Evolutionary conservation across 441 rosid species (phyloP).

Genomic region (Viola pubescens): DNA sequence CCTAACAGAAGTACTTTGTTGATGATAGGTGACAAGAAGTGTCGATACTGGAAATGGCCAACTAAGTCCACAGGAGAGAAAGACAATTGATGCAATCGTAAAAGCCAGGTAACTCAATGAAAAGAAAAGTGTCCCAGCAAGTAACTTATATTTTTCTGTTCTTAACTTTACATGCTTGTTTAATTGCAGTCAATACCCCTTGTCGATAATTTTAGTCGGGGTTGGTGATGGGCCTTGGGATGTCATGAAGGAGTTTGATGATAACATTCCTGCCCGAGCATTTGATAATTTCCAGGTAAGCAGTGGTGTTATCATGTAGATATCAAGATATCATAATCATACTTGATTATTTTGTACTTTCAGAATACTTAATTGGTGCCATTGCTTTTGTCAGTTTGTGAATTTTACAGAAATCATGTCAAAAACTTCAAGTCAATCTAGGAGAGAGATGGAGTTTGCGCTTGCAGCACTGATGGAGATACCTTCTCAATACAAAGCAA

Average conservation of each 20-base stretch:
- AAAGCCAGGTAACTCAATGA: slow-evolving; percentile 55
- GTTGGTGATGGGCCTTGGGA: slow-evolving; percentile 99
- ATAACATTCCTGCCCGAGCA: slow-evolving; percentile 80
- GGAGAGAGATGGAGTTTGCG: slow-evolving; percentile 83
- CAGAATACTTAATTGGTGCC: background rate
- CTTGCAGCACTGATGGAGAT: slow-evolving; percentile 92
- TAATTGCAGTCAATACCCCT: slow-evolving; percentile 65
- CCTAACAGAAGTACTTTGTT: slow-evolving; percentile 8
- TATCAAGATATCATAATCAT: background rate
- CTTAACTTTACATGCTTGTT: slow-evolving; percentile 10
- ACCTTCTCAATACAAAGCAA: slow-evolving; percentile 88
- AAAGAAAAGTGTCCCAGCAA: background rate
- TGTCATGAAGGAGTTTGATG: slow-evolving; percentile 91
- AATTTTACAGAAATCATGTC: slow-evolving; percentile 86
- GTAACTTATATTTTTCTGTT: slow-evolving; percentile 11
- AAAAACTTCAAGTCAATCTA: slow-evolving; percentile 40
- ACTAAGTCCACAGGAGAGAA: slow-evolving; percentile 79
- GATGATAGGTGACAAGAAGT: slow-evolving; percentile 81
- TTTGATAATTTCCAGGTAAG: slow-evolving; percentile 86
- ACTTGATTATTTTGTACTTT: slow-evolving; percentile 3
- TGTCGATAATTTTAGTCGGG: slow-evolving; percentile 87
- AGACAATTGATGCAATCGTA: slow-evolving; percentile 83
- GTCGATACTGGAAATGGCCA: slow-evolving; percentile 59
- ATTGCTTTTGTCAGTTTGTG: slow-evolving; percentile 50
- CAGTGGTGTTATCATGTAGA: background rate